These are phyloP conservation scores for Phtheirospermum japonicum DNA, from an alignment of 257 asterid species.

Conservation along the genomic window DNA sequence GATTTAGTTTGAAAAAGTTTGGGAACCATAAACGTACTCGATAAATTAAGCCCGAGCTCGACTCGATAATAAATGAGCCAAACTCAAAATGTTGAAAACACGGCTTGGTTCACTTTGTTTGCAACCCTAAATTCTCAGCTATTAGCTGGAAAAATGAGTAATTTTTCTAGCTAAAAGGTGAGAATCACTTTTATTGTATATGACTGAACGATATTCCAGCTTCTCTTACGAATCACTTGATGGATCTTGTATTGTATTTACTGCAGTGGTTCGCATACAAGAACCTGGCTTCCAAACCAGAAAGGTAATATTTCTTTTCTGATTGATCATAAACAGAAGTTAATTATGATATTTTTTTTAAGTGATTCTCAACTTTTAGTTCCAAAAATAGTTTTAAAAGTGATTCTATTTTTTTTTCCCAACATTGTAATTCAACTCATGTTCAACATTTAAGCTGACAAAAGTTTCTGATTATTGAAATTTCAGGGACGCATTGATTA, in stretches of 20 bases:
- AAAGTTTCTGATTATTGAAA: not conserved
- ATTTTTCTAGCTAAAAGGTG: no score
- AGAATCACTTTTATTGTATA: no score
- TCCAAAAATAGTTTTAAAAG: no score
- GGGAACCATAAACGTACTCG: not conserved
- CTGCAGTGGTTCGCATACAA: slow-evolving; percentile 63
- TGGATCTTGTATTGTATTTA: not conserved
- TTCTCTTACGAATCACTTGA: not conserved
- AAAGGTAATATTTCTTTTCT: not conserved
- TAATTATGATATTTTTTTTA: no score
- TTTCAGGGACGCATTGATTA: slow-evolving; percentile 64
- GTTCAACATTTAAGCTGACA: not conserved
- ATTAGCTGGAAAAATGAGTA: no score
- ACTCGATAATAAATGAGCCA: not conserved
- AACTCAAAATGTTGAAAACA: not conserved
- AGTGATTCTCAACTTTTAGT: no score
- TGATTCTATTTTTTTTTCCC: no score
- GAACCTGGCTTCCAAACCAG: slow-evolving; percentile 61
- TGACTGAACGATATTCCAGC: no score
- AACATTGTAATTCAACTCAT: no score
- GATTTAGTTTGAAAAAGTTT: no score
- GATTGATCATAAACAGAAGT: not conserved
- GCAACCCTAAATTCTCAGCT: not conserved
- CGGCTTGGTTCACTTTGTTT: not conserved
- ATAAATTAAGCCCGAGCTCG: not conserved